Base-by-base conservation (phyloP, 371 early-diverging fungal species). In the Vairimorpha ceranae region DNA sequence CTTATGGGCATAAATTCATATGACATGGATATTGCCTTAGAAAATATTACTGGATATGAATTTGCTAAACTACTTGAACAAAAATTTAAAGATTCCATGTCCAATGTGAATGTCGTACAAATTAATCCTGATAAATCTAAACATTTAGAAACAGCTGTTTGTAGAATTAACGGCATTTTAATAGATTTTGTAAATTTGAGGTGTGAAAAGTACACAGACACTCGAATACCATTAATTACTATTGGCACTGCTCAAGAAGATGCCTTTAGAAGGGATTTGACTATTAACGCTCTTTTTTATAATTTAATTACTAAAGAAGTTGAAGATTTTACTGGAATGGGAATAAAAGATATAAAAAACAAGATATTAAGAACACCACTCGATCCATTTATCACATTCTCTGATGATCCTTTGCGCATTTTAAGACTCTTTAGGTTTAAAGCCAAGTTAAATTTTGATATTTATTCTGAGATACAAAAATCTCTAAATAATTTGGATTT, bases 241-340 rank as follows among this genome's bases (percentile, higher is more conserved):
- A 91, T 90, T 80, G 97, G 97, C 4, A 91, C 94, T 21, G 92
- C 97, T 0, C 65, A 83, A n/a, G 90, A 96, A 76, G 99, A 99
- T 83, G 94, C 99, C 0, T 84, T 87, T 43, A 89, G 99, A 7
- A 86, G 99, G 32, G 99, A 99, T 83, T 90, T 90, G 6, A 97
- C 97, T 17, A 94, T 99, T 82, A 99, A 99, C 78, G 87, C 96
- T 29, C 85, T 99, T 59, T 96, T 96, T 75, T 99, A 93, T 84
- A 99, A 97, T 83, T 85, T 99, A 23, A 88, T 90, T 75, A 90
- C 92, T 0, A 76, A 81, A 0, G 33, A 84, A 41, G 90, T 97
- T 0, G 98, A 97, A 83, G 98, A 97, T 79, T 92, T 88, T 68
- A 93, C 93, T 0, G 84, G 87, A 27, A 85, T 77, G 33, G 86